Evolutionary conservation across 2,329 filamentous ascomycete species (phyloP), one percentile per base, ranked within the genome.

Genomic region (Phialophora chinensis): DNA sequence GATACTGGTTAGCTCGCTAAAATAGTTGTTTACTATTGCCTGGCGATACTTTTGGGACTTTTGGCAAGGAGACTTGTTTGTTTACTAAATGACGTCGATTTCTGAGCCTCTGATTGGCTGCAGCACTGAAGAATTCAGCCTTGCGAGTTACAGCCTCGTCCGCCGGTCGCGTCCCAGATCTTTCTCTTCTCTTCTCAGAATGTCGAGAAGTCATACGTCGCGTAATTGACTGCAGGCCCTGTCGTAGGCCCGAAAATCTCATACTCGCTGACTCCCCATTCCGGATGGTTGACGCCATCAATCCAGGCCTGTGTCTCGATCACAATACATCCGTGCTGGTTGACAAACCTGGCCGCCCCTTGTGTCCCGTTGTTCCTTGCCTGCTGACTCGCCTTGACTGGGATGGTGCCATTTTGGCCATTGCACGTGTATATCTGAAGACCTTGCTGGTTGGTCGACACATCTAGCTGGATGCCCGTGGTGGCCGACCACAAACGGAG

Each of bases 291-390:
- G 80, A 98, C 95, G 29, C 85, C 93, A 76, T 96, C 93, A 75
- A 97, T 96, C 87, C 88, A 97, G 77, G 95, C 93, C 83, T 97
- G 87, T 12, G 95, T 91, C 81, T 97, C 94, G 78, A 97, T 86
- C 57, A 97, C 94, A 29, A 97, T 75, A 78, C 94, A 97, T 35
- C 92, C 93, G 75, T 93, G 92, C 81, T 93, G 69, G 76, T 82
- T 72, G 76, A 86, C 73, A 81, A 77, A 72, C 76, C 74, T 77
- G 70, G 75, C 80, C 71, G 77, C 73, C n/a, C 81, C 82, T 70
- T 84, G 80, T 67, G 84, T 83, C n/a, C 83, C 83, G 80, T 85
- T 83, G 64, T 86, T 87, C 23, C 85, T 83, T 62, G 80, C 77
- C 58, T 75, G 76, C 74, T 77, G 79, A 20, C 77, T 80, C 61